Conservation (phyloP, 2,329 filamentous ascomycete genomes). For the Penicillium griseofulvum region DNA sequence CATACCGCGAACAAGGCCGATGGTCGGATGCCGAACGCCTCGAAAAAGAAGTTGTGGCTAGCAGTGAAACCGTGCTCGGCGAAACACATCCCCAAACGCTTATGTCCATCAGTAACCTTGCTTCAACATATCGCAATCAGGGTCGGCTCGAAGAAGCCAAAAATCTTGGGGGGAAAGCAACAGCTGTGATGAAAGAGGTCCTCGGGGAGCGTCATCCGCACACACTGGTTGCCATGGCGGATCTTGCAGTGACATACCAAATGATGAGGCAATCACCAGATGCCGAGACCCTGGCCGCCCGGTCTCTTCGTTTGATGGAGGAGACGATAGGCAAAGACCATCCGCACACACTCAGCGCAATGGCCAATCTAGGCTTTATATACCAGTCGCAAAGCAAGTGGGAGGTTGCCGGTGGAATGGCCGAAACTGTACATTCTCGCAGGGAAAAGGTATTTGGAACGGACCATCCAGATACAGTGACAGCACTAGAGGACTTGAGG, state of each 20-base stretch:
- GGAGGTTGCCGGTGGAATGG: constrained; percentile 4
- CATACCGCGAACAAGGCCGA: constrained; percentile 11
- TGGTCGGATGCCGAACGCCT: constrained; percentile 14
- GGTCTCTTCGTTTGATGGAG: constrained; percentile 7
- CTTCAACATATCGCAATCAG: constrained; percentile 10
- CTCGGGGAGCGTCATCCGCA: constrained; percentile 12
- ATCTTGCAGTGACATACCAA: constrained; percentile 13
- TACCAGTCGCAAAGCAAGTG: constrained; percentile 15
- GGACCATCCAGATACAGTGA: constrained; percentile 10
- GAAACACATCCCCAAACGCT: constrained; percentile 16
- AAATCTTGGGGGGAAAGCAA: constrained; percentile 9
- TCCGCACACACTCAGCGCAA: constrained; percentile 8
- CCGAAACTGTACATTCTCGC: constrained; percentile 7
- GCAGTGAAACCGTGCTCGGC: constrained; percentile 7
- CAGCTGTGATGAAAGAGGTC: constrained; percentile 1
- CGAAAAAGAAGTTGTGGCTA: constrained; percentile 11
- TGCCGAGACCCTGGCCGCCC: neutral
- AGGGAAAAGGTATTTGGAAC: constrained; percentile 1
- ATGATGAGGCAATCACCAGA: neutral
- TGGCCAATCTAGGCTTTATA: constrained; percentile 12
- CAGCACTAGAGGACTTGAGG: constrained; percentile 9
- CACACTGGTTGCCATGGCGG: constrained; percentile 8
- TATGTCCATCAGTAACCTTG: constrained; percentile 17
- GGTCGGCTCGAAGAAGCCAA: constrained; percentile 13
- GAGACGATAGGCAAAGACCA: constrained; percentile 10